Conservation (phyloP, 306 rosid genomes). For the Dryas drummondii region DNA sequence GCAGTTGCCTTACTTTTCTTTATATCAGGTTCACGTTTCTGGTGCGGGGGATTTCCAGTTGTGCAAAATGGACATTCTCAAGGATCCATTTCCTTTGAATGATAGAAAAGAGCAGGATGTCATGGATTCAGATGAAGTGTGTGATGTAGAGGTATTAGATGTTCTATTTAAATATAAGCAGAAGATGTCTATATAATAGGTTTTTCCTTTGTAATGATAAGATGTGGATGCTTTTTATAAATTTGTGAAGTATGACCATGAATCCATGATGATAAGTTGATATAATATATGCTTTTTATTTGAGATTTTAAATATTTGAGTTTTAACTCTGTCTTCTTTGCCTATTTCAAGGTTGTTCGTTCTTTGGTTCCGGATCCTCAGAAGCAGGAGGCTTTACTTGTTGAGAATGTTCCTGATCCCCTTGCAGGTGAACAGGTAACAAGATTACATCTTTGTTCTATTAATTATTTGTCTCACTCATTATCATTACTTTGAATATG, state of each 20-base stretch:
- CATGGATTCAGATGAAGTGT: conserved; percentile 70
- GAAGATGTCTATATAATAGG: background rate
- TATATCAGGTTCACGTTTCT: conserved; percentile 81
- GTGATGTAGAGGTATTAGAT: conserved; percentile 51
- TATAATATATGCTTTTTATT: background rate
- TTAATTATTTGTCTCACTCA: background rate
- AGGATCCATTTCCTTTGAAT: conserved; percentile 78
- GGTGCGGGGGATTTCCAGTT: conserved; percentile 94
- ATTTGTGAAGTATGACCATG: background rate
- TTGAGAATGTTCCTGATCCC: conserved; percentile 79
- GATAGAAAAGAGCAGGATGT: conserved; percentile 60
- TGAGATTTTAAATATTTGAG: background rate
- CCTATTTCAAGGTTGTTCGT: conserved; percentile 50
- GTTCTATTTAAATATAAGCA: background rate
- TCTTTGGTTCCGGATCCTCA: conserved; percentile 60
- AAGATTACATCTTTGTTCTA: background rate
- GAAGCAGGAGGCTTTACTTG: conserved; percentile 73
- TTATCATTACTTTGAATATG: background rate
- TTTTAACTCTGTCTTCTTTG: conserved; percentile 10
- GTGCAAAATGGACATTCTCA: conserved; percentile 67
- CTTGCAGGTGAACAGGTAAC: conserved; percentile 95
- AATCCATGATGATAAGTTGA: background rate
- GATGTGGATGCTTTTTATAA: background rate
- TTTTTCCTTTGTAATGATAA: background rate
- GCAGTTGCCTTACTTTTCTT: conserved; percentile 30